These are phyloP conservation scores for Aspergillus sp. DNA, from an alignment of 2,329 filamentous ascomycete genomes.

Conservation along the genomic window DNA sequence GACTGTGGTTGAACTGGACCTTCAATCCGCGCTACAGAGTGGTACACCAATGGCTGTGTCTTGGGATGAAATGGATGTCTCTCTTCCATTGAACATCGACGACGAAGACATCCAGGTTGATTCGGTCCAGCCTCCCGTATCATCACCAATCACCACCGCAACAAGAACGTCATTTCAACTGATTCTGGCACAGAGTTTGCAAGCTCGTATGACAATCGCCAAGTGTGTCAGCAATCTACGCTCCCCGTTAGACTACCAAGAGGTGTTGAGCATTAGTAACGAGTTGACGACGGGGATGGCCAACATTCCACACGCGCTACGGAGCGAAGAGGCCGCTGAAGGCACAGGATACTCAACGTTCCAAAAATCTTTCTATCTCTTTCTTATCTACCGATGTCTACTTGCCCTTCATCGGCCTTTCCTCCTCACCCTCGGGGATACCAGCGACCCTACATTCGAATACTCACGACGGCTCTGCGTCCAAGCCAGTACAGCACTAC, in stretches of 20 bases:
- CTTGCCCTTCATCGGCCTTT: slow-evolving; percentile 2
- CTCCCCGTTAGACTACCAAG: not conserved
- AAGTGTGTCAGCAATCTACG: not conserved
- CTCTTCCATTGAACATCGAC: not conserved
- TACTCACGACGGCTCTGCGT: slow-evolving; percentile 1
- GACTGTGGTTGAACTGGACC: not conserved
- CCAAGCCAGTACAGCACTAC: not conserved
- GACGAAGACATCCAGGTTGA: not conserved
- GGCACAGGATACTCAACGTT: not conserved
- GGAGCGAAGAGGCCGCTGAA: not conserved
- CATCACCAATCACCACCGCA: not conserved
- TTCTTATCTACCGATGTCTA: not conserved
- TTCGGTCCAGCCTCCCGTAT: not conserved
- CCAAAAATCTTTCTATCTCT: not conserved
- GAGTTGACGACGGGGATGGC: not conserved
- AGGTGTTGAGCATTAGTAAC: not conserved
- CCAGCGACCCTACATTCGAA: not conserved
- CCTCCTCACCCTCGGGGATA: not conserved
- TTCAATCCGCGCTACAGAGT: not conserved
- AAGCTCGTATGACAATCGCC: not conserved
- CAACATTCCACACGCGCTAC: not conserved
- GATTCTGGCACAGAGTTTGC: not conserved
- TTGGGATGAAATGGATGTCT: not conserved
- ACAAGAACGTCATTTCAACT: slow-evolving; percentile 1
- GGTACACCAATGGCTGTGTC: not conserved